A percentile compares a stretch with the other conserved stretches of the same genome.
phyloP scores from a whole-genome alignment of 2,329 filamentous ascomycete species.

The Exophiala lecanii-corni region DNA sequence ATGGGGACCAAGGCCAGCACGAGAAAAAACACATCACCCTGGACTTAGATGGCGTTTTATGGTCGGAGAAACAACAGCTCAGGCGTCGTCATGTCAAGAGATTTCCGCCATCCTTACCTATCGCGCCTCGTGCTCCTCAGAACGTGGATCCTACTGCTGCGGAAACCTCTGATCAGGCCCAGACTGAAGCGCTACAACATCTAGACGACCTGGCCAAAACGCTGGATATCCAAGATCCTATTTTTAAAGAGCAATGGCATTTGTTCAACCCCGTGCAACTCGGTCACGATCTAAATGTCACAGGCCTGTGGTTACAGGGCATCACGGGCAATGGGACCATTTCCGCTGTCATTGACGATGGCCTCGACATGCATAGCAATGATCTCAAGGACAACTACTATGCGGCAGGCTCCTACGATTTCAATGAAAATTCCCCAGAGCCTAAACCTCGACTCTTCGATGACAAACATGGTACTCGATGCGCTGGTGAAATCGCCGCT shows the following conservation, averaged over 20 bases:
- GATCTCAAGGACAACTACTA: slow-evolving; percentile 94
- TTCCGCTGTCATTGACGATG: slow-evolving; percentile 93
- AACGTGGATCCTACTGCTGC: slow-evolving; percentile 6
- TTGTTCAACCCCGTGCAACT: slow-evolving; percentile 74
- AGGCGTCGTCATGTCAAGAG: slow-evolving; percentile 61
- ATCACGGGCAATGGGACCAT: slow-evolving; percentile 85
- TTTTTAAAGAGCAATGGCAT: slow-evolving; percentile 95
- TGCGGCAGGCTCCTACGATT: slow-evolving; percentile 87
- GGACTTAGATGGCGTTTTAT: slow-evolving; percentile 67
- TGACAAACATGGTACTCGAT: slow-evolving; percentile 87
- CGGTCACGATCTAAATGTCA: slow-evolving; percentile 95
- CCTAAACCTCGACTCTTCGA: slow-evolving; percentile 79
- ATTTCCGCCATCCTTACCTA: slow-evolving; percentile 34
- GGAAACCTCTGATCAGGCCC: slow-evolving; percentile 25
- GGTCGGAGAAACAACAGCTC: slow-evolving; percentile 72
- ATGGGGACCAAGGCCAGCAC: not conserved
- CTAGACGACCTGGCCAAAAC: slow-evolving; percentile 58
- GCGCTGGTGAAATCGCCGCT: slow-evolving; percentile 88
- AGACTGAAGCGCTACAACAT: slow-evolving; percentile 49
- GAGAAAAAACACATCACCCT: slow-evolving; percentile 35
- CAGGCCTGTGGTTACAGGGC: slow-evolving; percentile 82
- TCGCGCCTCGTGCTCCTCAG: slow-evolving; percentile 19
- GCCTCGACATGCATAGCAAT: slow-evolving; percentile 89
- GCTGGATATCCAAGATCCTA: slow-evolving; percentile 80
- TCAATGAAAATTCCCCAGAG: slow-evolving; percentile 77